Evolutionary conservation across 345 rosid genomes (phyloP).

Genomic region (Melastoma malabathricum): DNA sequence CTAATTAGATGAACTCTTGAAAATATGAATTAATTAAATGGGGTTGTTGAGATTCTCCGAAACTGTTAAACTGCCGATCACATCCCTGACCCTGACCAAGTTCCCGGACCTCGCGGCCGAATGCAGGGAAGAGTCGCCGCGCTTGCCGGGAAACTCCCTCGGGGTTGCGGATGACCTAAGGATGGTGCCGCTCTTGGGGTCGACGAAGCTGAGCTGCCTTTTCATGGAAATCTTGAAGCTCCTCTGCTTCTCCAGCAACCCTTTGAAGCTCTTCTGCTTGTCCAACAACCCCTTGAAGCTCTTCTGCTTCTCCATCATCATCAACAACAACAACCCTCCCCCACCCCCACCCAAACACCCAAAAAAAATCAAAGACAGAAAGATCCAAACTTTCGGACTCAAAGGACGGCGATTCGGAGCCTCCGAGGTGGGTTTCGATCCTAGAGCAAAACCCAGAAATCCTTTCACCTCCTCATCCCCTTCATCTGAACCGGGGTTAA

Average conservation of each 20-base stretch:
- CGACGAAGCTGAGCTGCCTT: conserved; percentile 91
- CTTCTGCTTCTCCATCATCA: conserved; percentile 24
- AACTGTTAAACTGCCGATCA: conserved; percentile 43
- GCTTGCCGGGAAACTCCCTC: conserved; percentile 88
- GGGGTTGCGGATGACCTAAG: conserved; percentile 57
- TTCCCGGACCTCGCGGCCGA: conserved; percentile 79
- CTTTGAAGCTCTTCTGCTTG: conserved; percentile 41
- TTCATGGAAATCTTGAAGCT: conserved; percentile 84
- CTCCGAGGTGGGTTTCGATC: too few relatives aligned
- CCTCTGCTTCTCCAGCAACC: conserved; percentile 78
- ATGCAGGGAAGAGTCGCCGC: conserved; percentile 86
- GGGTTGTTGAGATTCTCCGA: too few relatives aligned
- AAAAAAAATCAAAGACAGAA: too few relatives aligned
- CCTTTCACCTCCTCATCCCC: too few relatives aligned
- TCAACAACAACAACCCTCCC: too few relatives aligned
- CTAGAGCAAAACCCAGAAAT: too few relatives aligned
- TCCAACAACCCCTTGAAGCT: conserved; percentile 28
- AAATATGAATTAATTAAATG: too few relatives aligned
- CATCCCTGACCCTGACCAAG: conserved; percentile 43
- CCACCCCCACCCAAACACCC: too few relatives aligned
- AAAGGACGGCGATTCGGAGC: too few relatives aligned
- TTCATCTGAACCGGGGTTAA: too few relatives aligned
- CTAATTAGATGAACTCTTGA: too few relatives aligned
- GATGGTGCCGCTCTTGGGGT: conserved; percentile 54
- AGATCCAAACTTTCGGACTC: too few relatives aligned